Conservation (phyloP, 2,329 filamentous ascomycete species). For the Fusarium sp. region DNA sequence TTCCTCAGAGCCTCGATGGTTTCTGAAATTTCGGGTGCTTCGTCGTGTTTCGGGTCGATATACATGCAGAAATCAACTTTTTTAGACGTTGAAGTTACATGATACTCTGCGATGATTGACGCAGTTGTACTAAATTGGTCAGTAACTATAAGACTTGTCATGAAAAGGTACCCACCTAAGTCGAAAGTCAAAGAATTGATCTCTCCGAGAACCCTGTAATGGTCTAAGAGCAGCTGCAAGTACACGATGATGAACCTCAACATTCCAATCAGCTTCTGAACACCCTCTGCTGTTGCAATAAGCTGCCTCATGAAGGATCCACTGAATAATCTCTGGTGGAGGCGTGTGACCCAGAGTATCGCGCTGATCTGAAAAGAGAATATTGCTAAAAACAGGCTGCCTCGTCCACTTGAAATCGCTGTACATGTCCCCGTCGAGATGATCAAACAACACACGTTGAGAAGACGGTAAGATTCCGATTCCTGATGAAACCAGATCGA, state of each 20-base stretch:
- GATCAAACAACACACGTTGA: background rate
- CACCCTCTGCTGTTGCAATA: slow-evolving; percentile 1
- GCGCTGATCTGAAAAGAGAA: slow-evolving; percentile 3
- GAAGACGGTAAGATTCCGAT: slow-evolving; percentile 1
- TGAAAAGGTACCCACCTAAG: background rate
- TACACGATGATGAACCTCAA: slow-evolving; percentile 17
- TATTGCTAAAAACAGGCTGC: background rate
- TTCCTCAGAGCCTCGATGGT: background rate
- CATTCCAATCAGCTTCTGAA: slow-evolving; percentile 14
- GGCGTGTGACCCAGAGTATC: slow-evolving; percentile 4
- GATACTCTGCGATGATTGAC: slow-evolving; percentile 11
- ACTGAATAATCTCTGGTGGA: background rate
- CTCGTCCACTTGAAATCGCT: slow-evolving; percentile 13
- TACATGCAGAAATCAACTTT: slow-evolving; percentile 29
- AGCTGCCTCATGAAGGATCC: slow-evolving; percentile 15
- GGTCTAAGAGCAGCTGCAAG: slow-evolving; percentile 16
- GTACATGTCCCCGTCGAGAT: background rate
- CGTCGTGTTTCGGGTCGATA: slow-evolving; percentile 4
- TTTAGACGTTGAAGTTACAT: slow-evolving; percentile 2
- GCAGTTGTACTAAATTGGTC: background rate
- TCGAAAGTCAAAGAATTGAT: slow-evolving; percentile 12
- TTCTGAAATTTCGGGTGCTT: background rate
- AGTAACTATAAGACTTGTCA: background rate
- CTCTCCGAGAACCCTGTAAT: background rate
- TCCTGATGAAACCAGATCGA: slow-evolving; percentile 2